Evolutionary conservation across 495 filamentous ascomycete species (phyloP).

Genomic region (Neurospora pannonica): DNA sequence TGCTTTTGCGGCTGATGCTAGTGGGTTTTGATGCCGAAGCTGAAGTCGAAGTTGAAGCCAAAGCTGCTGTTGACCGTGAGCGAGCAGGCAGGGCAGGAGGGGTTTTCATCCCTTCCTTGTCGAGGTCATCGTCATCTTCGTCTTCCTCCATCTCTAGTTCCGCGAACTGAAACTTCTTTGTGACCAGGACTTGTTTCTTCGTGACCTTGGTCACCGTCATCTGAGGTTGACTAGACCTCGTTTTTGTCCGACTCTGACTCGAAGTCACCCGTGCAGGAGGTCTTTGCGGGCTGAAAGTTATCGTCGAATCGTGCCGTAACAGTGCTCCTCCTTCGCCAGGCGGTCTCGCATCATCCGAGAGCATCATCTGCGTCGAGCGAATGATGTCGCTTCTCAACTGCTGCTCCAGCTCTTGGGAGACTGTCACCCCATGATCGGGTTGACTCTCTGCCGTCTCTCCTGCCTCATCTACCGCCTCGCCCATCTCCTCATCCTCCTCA

Average conservation of each 20-base stretch:
- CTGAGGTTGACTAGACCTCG: not conserved
- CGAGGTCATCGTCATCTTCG: not conserved
- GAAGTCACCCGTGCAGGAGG: not conserved
- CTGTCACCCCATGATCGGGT: conserved; percentile 8
- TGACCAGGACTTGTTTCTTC: not conserved
- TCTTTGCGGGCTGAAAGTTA: not conserved
- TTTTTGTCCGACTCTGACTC: not conserved
- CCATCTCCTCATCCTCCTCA: conserved; percentile 1
- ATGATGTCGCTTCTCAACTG: conserved; percentile 37
- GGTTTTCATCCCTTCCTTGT: not conserved
- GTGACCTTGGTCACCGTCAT: not conserved
- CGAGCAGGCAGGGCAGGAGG: not conserved
- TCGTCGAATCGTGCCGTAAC: not conserved
- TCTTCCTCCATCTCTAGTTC: not conserved
- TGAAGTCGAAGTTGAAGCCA: not conserved
- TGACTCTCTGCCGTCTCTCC: not conserved
- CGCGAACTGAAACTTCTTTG: not conserved
- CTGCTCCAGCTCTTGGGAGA: conserved; percentile 37
- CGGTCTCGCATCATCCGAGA: not conserved
- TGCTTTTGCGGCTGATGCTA: not conserved
- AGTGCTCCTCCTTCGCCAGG: not conserved
- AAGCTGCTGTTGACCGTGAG: not conserved
- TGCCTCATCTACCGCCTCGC: not conserved
- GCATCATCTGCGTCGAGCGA: conserved; percentile 29
- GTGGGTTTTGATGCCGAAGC: conserved; percentile 1